phyloP scores from a whole-genome alignment of 2,329 filamentous ascomycete genomes.

The Rhynchosporium agropyri region DNA sequence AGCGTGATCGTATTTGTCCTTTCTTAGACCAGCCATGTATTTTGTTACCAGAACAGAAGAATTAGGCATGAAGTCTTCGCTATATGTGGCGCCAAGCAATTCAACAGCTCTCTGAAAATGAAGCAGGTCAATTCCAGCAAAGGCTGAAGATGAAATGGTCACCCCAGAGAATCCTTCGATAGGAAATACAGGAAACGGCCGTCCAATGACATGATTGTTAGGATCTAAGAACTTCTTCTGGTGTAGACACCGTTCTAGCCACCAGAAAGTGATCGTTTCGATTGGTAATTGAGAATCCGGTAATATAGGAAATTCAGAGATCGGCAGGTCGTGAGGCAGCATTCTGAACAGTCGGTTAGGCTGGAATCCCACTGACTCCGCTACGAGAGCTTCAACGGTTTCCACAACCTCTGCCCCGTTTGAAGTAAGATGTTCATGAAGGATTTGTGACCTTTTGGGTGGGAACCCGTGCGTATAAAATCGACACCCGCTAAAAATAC shows the following conservation, averaged over 20 bases:
- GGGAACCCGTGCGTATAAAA: constrained; percentile 50
- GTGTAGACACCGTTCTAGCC: constrained; percentile 86
- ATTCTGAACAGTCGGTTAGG: constrained; percentile 43
- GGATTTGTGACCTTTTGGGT: constrained; percentile 43
- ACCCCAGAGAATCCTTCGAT: constrained; percentile 71
- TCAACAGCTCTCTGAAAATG: constrained; percentile 78
- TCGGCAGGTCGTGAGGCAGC: constrained; percentile 48
- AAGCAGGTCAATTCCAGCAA: constrained; percentile 80
- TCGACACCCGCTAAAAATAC: constrained; percentile 48
- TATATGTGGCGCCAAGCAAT: constrained; percentile 79
- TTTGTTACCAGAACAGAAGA: constrained; percentile 74
- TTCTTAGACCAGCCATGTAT: constrained; percentile 53
- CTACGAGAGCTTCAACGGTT: constrained; percentile 30
- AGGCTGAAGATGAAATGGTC: constrained; percentile 78
- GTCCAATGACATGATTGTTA: constrained; percentile 70
- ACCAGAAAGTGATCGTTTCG: constrained; percentile 80
- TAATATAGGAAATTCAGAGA: constrained; percentile 39
- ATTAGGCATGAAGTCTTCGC: constrained; percentile 71
- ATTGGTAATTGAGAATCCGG: constrained; percentile 45
- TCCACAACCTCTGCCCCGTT: constrained; percentile 41
- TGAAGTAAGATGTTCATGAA: constrained; percentile 43
- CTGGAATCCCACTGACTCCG: constrained; percentile 4
- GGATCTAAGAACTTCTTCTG: constrained; percentile 73
- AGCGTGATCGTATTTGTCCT: constrained; percentile 80
- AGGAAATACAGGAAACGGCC: constrained; percentile 72